These are phyloP conservation scores for Sideroxylon spinosum DNA, from an alignment of 179 eudicot species.

Conservation along the genomic window DNA sequence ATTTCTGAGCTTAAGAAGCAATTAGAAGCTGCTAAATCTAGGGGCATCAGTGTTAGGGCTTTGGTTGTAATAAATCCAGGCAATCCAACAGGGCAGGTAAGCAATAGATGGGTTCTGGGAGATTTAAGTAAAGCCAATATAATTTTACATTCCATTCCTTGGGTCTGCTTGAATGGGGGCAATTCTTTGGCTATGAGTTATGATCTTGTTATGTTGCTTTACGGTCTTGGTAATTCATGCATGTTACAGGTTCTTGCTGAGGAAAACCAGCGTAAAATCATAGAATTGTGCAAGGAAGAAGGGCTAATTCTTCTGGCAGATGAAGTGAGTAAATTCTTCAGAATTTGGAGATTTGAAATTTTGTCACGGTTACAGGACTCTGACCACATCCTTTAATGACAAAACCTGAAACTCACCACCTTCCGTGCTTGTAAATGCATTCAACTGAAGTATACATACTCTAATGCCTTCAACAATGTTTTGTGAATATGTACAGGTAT, in stretches of 20 bases:
- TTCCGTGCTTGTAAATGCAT: background rate
- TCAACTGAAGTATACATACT: background rate
- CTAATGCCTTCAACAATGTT: background rate
- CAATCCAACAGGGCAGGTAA: slow-evolving; percentile 96
- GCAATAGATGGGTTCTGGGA: background rate
- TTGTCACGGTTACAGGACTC: background rate
- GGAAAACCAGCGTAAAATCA: slow-evolving; percentile 77
- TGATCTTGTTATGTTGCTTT: slow-evolving; percentile 4
- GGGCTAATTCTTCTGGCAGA: slow-evolving; percentile 93
- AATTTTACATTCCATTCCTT: background rate
- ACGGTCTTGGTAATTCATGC: background rate
- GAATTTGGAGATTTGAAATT: background rate
- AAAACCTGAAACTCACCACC: background rate
- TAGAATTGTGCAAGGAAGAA: slow-evolving; percentile 84
- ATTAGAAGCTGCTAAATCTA: slow-evolving; percentile 71
- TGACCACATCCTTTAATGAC: background rate
- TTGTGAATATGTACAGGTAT: slow-evolving; percentile 50
- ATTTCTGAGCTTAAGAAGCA: slow-evolving; percentile 75
- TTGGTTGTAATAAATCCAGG: slow-evolving; percentile 98
- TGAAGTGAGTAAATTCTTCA: slow-evolving; percentile 47
- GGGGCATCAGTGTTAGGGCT: slow-evolving; percentile 72
- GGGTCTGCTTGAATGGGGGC: background rate
- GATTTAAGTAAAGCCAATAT: background rate
- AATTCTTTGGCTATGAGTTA: background rate
- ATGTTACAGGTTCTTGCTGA: slow-evolving; percentile 73